These are phyloP conservation scores for Rhizopus stolonifer DNA, from an alignment of 371 early-diverging fungal genomes.

Conservation along the genomic window DNA sequence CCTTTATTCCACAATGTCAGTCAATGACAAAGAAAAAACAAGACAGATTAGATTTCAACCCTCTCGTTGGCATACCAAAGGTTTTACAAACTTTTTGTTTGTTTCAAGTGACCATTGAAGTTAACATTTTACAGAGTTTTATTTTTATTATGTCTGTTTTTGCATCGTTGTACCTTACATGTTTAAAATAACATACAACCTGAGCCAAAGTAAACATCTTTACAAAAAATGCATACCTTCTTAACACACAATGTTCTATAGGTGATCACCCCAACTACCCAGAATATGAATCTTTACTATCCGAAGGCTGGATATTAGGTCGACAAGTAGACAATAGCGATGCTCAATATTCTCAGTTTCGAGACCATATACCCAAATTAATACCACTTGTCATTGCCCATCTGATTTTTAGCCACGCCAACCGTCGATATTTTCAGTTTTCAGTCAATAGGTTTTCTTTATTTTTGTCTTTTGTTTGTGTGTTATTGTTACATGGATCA, in stretches of 20 bases:
- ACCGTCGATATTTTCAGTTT: slow-evolving; percentile 21
- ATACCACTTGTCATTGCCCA: slow-evolving; percentile 51
- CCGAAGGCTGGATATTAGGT: slow-evolving; percentile 69
- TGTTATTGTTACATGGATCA: slow-evolving; percentile 54
- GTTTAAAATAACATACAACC: slow-evolving; percentile 59
- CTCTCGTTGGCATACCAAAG: slow-evolving; percentile 43
- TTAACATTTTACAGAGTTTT: slow-evolving; percentile 60
- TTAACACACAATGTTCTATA: slow-evolving; percentile 4
- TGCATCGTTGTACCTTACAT: slow-evolving; percentile 60
- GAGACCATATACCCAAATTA: slow-evolving; percentile 71
- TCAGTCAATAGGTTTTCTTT: slow-evolving; percentile 46
- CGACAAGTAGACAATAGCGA: slow-evolving; percentile 83
- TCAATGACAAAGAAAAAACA: not conserved
- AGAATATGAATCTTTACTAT: slow-evolving; percentile 50
- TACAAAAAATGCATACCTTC: not conserved
- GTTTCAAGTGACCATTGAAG: too few relatives aligned
- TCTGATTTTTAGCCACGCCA: slow-evolving; percentile 48
- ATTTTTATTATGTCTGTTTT: slow-evolving; percentile 69
- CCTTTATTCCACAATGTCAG: not conserved
- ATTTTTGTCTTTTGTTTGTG: slow-evolving; percentile 60
- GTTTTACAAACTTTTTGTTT: slow-evolving; percentile 8
- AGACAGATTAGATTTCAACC: slow-evolving; percentile 5
- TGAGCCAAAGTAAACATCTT: slow-evolving; percentile 54
- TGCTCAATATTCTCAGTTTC: slow-evolving; percentile 78
- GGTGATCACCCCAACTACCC: slow-evolving; percentile 58